Evolutionary conservation across 305 asterid genomes (phyloP).

Genomic region (Petunia hybrid): DNA sequence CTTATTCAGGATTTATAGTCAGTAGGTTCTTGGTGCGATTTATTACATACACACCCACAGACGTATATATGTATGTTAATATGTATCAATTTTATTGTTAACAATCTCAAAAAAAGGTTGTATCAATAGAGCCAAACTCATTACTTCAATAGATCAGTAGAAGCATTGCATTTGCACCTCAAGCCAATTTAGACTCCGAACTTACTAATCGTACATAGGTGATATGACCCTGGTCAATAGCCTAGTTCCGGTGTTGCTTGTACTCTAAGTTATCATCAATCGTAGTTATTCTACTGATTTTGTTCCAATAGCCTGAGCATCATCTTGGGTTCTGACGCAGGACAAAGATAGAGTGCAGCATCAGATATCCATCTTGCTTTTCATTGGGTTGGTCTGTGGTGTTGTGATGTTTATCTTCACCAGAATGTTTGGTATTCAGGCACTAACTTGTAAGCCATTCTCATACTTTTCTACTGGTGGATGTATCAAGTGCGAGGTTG

Average conservation of each 20-base stretch:
- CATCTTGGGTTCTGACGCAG: slow-evolving; percentile 46
- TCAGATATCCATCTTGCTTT: slow-evolving; percentile 85
- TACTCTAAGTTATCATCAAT: not conserved
- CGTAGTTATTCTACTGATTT: not conserved
- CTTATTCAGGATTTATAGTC: too few species aligned
- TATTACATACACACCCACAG: too few species aligned
- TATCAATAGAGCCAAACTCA: not conserved
- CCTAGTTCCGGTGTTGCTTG: not conserved
- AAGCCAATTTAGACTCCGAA: not conserved
- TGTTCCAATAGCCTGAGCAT: not conserved
- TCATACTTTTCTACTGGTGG: slow-evolving; percentile 4
- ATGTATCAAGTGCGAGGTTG: not conserved
- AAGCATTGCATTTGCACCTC: not conserved
- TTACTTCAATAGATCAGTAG: not conserved
- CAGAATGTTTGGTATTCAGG: slow-evolving; percentile 74
- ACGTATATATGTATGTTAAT: too few species aligned
- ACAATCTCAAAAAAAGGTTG: too few species aligned
- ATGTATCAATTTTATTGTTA: too few species aligned
- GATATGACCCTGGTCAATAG: not conserved
- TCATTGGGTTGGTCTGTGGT: slow-evolving; percentile 81
- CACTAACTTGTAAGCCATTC: slow-evolving; percentile 62
- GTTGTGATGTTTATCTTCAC: slow-evolving; percentile 78
- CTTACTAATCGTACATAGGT: not conserved
- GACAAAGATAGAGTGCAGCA: slow-evolving; percentile 88
- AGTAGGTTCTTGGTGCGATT: too few species aligned